Evolutionary conservation across 768 basidiomycete species (phyloP).

Genomic region (Tulasnella sp.): DNA sequence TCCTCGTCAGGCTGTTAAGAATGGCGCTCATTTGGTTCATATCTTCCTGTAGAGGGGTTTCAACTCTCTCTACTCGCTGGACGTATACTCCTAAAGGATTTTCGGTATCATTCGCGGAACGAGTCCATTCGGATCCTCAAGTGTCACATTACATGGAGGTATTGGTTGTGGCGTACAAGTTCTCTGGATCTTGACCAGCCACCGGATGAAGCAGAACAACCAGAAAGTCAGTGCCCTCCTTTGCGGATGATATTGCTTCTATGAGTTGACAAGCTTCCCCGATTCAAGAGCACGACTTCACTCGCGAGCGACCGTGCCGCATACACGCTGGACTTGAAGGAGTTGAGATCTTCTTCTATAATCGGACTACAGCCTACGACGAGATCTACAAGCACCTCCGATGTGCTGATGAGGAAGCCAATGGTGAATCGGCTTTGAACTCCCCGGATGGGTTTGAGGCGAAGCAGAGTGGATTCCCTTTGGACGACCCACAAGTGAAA

Average conservation of each 20-base stretch:
- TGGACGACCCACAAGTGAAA: not conserved
- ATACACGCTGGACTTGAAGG: constrained; percentile 74
- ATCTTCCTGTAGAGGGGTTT: constrained; percentile 52
- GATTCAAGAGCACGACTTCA: constrained; percentile 8
- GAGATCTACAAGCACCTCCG: constrained; percentile 69
- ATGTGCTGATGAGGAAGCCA: constrained; percentile 31
- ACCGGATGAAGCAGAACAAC: constrained; percentile 40
- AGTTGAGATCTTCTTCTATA: constrained; percentile 88
- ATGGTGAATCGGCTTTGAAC: constrained; percentile 33
- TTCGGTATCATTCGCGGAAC: constrained; percentile 86
- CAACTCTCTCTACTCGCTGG: constrained; percentile 86
- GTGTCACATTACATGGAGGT: constrained; percentile 83
- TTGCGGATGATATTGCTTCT: no score
- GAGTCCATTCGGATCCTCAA: constrained; percentile 78
- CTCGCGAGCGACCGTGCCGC: constrained; percentile 51
- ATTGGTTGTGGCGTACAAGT: constrained; percentile 72
- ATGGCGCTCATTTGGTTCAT: not conserved
- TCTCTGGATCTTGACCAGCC: constrained; percentile 37
- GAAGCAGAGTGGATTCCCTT: not conserved
- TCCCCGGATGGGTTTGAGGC: constrained; percentile 25
- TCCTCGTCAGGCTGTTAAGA: constrained; percentile 7
- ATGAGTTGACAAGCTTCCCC: not conserved
- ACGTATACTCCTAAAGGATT: constrained; percentile 76
- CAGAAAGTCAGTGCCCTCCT: constrained; percentile 28
- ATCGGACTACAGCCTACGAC: constrained; percentile 81